These are phyloP conservation scores for Zangia roseola DNA, from an alignment of 768 basidiomycete species.

Conservation along the genomic window DNA sequence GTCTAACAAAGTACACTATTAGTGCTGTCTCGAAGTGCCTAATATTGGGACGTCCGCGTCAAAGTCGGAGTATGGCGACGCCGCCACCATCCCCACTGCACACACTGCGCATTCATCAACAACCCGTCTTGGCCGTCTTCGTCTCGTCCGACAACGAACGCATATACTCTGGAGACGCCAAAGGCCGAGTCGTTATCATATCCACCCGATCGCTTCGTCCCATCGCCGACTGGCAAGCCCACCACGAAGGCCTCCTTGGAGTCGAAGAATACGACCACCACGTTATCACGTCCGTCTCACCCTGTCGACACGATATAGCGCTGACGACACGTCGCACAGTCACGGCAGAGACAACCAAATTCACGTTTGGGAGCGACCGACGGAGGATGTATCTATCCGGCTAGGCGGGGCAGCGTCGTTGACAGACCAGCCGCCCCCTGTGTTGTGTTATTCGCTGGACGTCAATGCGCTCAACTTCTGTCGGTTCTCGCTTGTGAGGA, in stretches of 20 bases:
- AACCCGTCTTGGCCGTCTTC: slow-evolving; percentile 56
- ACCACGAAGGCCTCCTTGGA: slow-evolving; percentile 73
- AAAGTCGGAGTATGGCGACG: too few species aligned
- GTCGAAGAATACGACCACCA: slow-evolving; percentile 68
- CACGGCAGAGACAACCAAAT: slow-evolving; percentile 87
- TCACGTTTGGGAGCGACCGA: slow-evolving; percentile 64
- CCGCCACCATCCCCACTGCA: slow-evolving; percentile 69
- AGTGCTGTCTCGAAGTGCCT: too few species aligned
- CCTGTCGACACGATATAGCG: background rate
- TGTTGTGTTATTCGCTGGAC: slow-evolving; percentile 69
- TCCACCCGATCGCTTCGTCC: slow-evolving; percentile 75
- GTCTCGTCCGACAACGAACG: slow-evolving; percentile 75
- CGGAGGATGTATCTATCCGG: slow-evolving; percentile 45
- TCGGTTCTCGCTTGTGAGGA: slow-evolving; percentile 69
- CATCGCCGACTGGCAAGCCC: slow-evolving; percentile 73
- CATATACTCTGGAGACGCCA: slow-evolving; percentile 82
- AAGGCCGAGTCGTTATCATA: slow-evolving; percentile 74
- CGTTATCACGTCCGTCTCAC: slow-evolving; percentile 75
- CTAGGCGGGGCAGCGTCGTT: slow-evolving; percentile 58
- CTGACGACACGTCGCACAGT: slow-evolving; percentile 28
- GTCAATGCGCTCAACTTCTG: slow-evolving; percentile 96
- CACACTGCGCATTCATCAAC: slow-evolving; percentile 69
- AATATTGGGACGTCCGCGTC: too few species aligned
- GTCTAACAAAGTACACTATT: too few species aligned
- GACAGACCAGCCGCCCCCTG: slow-evolving; percentile 48